Evolutionary conservation across 148 eudicot genomes (phyloP).

Genomic region (Vaccinium macrocarpon): DNA sequence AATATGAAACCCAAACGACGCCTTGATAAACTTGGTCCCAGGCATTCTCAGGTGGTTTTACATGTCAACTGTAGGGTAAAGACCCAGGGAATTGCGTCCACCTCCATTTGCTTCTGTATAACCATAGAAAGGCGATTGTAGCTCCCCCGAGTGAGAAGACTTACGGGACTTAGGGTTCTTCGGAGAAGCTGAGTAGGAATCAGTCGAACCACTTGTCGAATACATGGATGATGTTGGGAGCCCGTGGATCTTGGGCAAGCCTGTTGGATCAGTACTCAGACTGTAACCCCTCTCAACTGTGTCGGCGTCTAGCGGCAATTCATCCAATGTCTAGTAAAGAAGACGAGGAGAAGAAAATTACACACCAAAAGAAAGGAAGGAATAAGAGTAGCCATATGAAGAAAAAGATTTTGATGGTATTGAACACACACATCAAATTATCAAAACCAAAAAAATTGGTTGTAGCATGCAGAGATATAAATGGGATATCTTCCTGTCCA

Average conservation of each 20-base stretch:
- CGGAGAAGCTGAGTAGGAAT: slow-evolving; percentile 62
- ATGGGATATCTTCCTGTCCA: background rate
- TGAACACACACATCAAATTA: background rate
- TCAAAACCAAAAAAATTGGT: background rate
- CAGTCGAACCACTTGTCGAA: slow-evolving; percentile 48
- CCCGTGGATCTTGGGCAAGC: slow-evolving; percentile 80
- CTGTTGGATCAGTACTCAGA: slow-evolving; percentile 65
- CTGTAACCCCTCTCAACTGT: slow-evolving; percentile 83
- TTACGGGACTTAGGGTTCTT: slow-evolving; percentile 60
- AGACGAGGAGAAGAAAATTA: background rate
- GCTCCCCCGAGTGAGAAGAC: slow-evolving; percentile 66
- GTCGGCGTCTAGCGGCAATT: slow-evolving; percentile 88
- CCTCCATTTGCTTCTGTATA: slow-evolving; percentile 61
- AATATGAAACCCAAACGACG: background rate
- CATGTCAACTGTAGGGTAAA: slow-evolving; percentile 51
- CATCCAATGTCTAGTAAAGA: slow-evolving; percentile 66
- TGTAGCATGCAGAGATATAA: background rate
- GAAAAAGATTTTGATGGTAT: background rate
- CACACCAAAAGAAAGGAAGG: background rate
- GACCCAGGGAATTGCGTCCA: slow-evolving; percentile 44
- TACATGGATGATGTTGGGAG: slow-evolving; percentile 61
- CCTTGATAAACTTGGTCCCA: background rate
- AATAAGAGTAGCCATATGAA: background rate
- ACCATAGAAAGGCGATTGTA: slow-evolving; percentile 52
- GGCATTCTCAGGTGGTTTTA: slow-evolving; percentile 7